Evolutionary conservation across 2,329 filamentous ascomycete genomes (phyloP).

Genomic region (Aspergillus phoenicis): DNA sequence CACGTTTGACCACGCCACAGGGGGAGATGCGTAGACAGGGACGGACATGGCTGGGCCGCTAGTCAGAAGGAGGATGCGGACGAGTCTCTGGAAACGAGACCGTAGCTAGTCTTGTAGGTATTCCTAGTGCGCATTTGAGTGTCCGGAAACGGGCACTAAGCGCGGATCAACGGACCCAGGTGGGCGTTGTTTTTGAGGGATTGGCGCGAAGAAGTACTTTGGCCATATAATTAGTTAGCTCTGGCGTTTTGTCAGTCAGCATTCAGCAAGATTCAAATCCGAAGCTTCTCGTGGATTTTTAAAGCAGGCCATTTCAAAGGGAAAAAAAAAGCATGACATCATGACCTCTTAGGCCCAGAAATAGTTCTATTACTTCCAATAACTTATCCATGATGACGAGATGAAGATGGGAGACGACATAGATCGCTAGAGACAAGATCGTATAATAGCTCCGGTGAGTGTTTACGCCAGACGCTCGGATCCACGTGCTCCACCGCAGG

Average conservation of each 20-base stretch:
- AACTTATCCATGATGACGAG: not conserved
- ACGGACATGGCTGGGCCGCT: not conserved
- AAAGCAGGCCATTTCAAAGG: not conserved
- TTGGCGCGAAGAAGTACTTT: not conserved
- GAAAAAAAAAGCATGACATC: not conserved
- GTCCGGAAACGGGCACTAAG: not conserved
- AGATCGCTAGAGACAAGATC: not conserved
- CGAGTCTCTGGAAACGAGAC: not conserved
- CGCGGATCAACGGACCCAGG: not conserved
- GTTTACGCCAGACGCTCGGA: not conserved
- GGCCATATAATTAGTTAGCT: not conserved
- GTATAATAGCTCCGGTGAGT: not conserved
- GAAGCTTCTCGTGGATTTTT: not conserved
- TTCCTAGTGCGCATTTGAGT: not conserved
- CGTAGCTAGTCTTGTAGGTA: not conserved
- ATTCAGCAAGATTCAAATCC: not conserved
- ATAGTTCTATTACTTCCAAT: not conserved
- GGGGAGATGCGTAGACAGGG: not conserved
- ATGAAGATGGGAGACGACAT: not conserved
- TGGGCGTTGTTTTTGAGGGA: not conserved
- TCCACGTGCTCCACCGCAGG: not conserved
- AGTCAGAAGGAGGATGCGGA: not conserved
- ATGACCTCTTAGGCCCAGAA: not conserved
- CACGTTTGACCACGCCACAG: not conserved
- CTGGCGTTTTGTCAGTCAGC: too few species aligned